Conservation (phyloP, 148 eudicot species). For the Chenopodium album region DNA sequence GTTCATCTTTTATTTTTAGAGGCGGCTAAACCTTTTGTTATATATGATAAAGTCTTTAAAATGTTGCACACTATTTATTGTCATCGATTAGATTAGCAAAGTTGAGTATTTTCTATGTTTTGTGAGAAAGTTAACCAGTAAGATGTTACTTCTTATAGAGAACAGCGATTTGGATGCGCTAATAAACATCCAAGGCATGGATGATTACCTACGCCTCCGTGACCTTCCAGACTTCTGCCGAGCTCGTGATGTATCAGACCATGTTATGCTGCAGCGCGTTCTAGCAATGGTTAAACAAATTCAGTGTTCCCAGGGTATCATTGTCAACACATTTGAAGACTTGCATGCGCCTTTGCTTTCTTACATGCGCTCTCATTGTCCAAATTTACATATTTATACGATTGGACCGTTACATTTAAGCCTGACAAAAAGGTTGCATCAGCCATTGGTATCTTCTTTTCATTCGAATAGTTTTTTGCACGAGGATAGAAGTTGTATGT, state of each 20-base stretch:
- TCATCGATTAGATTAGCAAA: too few species aligned
- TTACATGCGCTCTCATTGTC: conserved; percentile 16
- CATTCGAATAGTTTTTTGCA: conserved; percentile 21
- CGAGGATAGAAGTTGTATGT: conserved; percentile 26
- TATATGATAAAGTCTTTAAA: too few species aligned
- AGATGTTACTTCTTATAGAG: background rate
- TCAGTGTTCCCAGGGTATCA: conserved; percentile 23
- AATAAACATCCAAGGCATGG: conserved; percentile 28
- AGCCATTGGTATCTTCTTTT: too few species aligned
- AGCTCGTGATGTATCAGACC: background rate
- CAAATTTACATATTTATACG: conserved; percentile 13
- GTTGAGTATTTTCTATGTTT: too few species aligned
- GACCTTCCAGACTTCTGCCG: conserved; percentile 30
- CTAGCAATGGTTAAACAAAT: conserved; percentile 5
- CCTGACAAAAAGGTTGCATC: background rate
- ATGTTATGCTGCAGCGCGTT: background rate
- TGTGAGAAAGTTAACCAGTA: background rate
- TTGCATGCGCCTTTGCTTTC: conserved; percentile 21
- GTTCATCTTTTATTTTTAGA: too few species aligned
- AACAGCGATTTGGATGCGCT: background rate
- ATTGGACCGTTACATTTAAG: conserved; percentile 30
- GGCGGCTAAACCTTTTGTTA: too few species aligned
- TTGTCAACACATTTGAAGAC: conserved; percentile 33
- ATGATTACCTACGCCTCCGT: conserved; percentile 12
- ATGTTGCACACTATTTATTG: too few species aligned